These are phyloP conservation scores for Arachis hypogaea DNA, from an alignment of 306 rosid species.

Conservation along the genomic window DNA sequence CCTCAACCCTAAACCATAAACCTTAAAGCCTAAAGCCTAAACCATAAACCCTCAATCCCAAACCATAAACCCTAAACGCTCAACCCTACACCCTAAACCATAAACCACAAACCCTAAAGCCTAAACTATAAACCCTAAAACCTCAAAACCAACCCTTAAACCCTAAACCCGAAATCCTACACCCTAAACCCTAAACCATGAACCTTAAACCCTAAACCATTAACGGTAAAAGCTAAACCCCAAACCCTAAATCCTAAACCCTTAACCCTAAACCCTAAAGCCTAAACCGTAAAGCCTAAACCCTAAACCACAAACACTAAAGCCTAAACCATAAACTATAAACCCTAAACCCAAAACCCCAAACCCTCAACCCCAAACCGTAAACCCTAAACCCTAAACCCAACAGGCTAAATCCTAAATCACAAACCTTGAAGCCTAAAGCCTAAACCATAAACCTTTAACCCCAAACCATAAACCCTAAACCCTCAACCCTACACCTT, in stretches of 20 bases:
- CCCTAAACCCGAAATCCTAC: constrained; percentile 5
- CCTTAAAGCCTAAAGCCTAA: background rate
- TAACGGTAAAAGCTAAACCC: background rate
- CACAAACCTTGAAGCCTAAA: background rate
- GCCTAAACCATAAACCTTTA: no score
- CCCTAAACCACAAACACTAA: constrained; percentile 11
- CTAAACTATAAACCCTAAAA: background rate
- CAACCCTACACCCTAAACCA: no score
- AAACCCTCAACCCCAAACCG: constrained; percentile 10
- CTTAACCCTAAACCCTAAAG: constrained; percentile 3
- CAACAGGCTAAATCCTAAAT: constrained; percentile 1
- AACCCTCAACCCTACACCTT: no score
- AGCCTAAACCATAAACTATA: background rate
- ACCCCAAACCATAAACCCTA: no score
- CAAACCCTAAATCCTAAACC: constrained; percentile 3
- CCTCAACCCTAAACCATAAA: background rate
- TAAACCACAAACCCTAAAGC: no score
- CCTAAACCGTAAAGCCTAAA: constrained; percentile 7
- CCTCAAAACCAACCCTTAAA: background rate
- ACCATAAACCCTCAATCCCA: no score
- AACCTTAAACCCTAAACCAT: constrained; percentile 1
- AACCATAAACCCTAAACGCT: no score
- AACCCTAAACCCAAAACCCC: constrained; percentile 4
- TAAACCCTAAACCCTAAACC: constrained; percentile 22
- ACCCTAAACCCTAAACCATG: background rate